Evolutionary conservation across 2,329 filamentous ascomycete genomes (phyloP).

Genomic region (Cadophora malorum): DNA sequence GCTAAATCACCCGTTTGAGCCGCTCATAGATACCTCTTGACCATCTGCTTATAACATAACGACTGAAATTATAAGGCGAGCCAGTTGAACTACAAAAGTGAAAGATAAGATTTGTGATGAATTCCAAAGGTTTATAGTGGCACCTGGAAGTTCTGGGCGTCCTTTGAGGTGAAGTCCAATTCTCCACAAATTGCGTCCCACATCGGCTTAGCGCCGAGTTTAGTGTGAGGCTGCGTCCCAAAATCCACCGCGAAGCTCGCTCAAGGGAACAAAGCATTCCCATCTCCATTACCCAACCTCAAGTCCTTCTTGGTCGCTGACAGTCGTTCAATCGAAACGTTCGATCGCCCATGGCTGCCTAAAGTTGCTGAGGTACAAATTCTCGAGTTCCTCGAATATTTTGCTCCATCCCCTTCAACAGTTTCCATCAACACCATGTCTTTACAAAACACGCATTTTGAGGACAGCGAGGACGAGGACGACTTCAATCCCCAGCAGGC

Average conservation of each 20-base stretch:
- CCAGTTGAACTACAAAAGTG: background rate
- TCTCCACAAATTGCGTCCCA: constrained; percentile 6
- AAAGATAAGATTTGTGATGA: no score
- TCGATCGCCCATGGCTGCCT: constrained; percentile 22
- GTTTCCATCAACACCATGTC: constrained; percentile 36
- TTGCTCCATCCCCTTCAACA: constrained; percentile 16
- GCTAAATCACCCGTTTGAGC: background rate
- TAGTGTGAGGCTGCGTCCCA: constrained; percentile 12
- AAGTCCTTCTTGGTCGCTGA: background rate
- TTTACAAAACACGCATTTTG: constrained; percentile 40
- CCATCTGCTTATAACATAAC: background rate
- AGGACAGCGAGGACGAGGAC: constrained; percentile 78
- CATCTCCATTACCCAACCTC: background rate
- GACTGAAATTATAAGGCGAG: background rate
- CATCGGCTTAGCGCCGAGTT: background rate
- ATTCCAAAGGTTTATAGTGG: background rate
- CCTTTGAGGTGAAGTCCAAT: background rate
- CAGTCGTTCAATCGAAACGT: background rate
- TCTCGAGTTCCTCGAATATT: background rate
- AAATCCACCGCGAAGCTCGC: constrained; percentile 7
- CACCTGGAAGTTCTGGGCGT: background rate
- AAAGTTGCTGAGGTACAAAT: constrained; percentile 27
- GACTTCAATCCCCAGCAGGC: constrained; percentile 86
- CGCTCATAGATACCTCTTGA: background rate
- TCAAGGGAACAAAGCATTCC: constrained; percentile 5